Evolutionary conservation across 192 early-diverging fungal species (phyloP).

Genomic region (Coemansia sp.): DNA sequence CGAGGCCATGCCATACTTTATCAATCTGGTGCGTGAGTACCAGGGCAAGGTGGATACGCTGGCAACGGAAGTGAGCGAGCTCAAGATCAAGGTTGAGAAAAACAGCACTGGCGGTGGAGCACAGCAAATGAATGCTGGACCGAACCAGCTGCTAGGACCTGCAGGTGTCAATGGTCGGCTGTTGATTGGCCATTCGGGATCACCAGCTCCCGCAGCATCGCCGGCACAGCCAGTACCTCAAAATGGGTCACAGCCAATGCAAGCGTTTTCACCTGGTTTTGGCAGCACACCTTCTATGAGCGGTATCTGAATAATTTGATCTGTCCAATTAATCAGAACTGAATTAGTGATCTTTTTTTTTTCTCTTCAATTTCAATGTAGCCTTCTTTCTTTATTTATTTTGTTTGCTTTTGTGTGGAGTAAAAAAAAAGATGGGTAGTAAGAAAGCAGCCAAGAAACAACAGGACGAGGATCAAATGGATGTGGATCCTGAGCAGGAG

Average conservation of each 20-base stretch:
- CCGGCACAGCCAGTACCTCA: not conserved
- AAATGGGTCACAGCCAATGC: slow-evolving; percentile 11
- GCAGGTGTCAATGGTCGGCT: slow-evolving; percentile 72
- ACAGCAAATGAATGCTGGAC: slow-evolving; percentile 16
- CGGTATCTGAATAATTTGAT: slow-evolving; percentile 22
- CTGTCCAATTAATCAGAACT: not conserved
- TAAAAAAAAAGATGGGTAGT: no score
- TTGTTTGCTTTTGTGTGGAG: no score
- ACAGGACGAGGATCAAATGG: no score
- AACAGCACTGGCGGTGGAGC: slow-evolving; percentile 30
- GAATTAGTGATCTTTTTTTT: slow-evolving; percentile 6
- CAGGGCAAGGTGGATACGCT: slow-evolving; percentile 73
- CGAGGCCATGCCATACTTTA: slow-evolving; percentile 98
- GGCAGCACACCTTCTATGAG: slow-evolving; percentile 36
- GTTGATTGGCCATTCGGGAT: slow-evolving; percentile 58
- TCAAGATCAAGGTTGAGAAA: slow-evolving; percentile 58
- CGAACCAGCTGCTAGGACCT: slow-evolving; percentile 61
- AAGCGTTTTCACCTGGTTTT: slow-evolving; percentile 23
- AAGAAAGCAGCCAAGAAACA: no score
- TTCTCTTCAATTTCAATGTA: not conserved
- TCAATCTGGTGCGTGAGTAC: slow-evolving; percentile 87
- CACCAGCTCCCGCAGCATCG: slow-evolving; percentile 8
- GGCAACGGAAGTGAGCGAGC: slow-evolving; percentile 58
- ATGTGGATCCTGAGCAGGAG: no score
- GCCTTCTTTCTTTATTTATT: not conserved